These are phyloP conservation scores for Yamadazyma atlantica DNA, from an alignment of 1,139 yeast genomes.

Conservation along the genomic window DNA sequence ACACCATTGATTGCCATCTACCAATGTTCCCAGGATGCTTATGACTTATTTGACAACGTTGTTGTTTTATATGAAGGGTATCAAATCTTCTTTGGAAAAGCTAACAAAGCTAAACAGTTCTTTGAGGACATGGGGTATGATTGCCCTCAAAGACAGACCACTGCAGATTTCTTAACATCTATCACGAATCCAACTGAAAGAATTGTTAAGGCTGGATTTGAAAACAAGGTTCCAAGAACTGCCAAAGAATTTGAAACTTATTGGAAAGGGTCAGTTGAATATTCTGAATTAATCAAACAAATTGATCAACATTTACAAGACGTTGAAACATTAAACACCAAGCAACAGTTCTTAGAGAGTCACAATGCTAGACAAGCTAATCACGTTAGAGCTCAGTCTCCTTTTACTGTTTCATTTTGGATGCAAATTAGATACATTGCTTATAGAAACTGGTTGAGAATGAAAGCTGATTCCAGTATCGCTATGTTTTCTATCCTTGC, in stretches of 20 bases:
- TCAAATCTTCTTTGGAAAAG: conserved; percentile 73
- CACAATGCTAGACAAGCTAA: conserved; percentile 61
- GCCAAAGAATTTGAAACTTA: conserved; percentile 64
- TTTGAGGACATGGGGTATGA: conserved; percentile 50
- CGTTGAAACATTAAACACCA: conserved; percentile 17
- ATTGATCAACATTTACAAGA: conserved; percentile 32
- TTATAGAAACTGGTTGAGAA: conserved; percentile 62
- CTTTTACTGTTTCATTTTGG: conserved; percentile 63
- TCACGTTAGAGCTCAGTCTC: conserved; percentile 50
- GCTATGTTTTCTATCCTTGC: conserved; percentile 59
- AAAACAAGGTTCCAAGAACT: conserved; percentile 52
- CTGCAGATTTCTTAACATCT: conserved; percentile 81
- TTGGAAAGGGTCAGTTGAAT: conserved; percentile 65
- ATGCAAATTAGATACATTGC: conserved; percentile 66
- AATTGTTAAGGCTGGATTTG: conserved; percentile 49
- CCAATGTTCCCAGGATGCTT: conserved; percentile 80
- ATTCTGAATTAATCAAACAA: conserved; percentile 27
- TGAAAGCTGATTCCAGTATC: conserved; percentile 65
- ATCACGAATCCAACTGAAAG: conserved; percentile 75
- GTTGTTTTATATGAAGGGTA: conserved; percentile 73
- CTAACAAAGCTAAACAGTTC: conserved; percentile 43
- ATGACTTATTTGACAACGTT: conserved; percentile 68
- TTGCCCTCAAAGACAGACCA: conserved; percentile 75
- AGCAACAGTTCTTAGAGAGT: conserved; percentile 38
- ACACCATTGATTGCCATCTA: conserved; percentile 77